A percentile compares a stretch with the other conserved stretches of the same genome.
Evolutionary conservation across 306 rosid genomes (phyloP).

Genomic region (Quercus engelmannii): DNA sequence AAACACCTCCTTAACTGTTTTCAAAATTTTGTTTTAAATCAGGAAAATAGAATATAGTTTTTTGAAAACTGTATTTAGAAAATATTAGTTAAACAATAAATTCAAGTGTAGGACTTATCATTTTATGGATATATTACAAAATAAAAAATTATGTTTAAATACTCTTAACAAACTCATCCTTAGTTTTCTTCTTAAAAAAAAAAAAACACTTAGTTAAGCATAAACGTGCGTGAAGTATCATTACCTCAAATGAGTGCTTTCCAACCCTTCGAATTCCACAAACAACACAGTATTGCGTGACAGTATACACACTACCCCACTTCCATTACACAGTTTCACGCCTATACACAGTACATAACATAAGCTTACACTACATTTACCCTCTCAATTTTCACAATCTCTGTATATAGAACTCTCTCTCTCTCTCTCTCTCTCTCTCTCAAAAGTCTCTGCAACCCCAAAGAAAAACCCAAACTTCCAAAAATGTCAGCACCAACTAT

Average conservation of each 20-base stretch:
- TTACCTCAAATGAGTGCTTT: background rate
- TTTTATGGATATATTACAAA: too few relatives aligned
- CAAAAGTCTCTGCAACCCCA: background rate
- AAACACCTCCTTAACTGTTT: too few relatives aligned
- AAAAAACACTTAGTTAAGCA: too few relatives aligned
- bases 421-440: background rate
- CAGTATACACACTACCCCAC: background rate
- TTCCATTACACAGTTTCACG: background rate
- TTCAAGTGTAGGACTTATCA: rapidly evolving
- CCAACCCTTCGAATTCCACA: background rate
- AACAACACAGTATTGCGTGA: background rate
- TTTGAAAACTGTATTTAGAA: too few relatives aligned
- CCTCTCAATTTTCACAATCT: background rate
- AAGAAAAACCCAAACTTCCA: background rate
- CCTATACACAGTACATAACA: background rate
- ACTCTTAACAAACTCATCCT: rapidly evolving
- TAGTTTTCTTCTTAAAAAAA: too few relatives aligned
- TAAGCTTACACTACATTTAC: too few relatives aligned
- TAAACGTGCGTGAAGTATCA: background rate
- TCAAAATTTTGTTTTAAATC: too few relatives aligned
- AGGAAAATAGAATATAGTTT: rapidly evolving
- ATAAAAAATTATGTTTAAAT: too few relatives aligned
- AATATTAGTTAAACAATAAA: too few relatives aligned
- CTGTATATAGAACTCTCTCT: background rate
- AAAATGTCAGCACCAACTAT: constrained; percentile 14